Evolutionary conservation across 257 asterid species (phyloP).

Genomic region (Primulina eburnea): DNA sequence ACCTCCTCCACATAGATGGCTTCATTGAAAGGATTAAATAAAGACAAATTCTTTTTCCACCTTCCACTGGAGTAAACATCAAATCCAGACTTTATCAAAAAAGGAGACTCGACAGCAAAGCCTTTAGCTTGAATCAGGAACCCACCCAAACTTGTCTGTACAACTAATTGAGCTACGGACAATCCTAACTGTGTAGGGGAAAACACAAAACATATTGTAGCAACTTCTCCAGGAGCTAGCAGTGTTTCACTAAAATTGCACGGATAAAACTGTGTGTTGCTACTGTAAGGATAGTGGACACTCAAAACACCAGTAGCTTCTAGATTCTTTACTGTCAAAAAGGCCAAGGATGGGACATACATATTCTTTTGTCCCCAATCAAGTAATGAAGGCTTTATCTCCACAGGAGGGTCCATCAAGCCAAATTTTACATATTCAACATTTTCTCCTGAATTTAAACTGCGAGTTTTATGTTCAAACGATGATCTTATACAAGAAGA

Average conservation of each 20-base stretch:
- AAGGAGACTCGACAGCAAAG: too few species aligned
- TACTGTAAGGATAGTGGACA: constrained; percentile 59
- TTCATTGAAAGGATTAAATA: constrained; percentile 74
- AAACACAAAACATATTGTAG: constrained; percentile 62
- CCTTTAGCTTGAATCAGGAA: too few species aligned
- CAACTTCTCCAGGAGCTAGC: constrained; percentile 73
- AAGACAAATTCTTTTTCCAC: constrained; percentile 41
- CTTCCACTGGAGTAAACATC: too few species aligned
- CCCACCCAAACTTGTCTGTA: too few species aligned
- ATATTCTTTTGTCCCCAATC: constrained; percentile 73
- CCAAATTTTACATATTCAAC: constrained; percentile 30
- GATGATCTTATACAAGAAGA: constrained; percentile 37
- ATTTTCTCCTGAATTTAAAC: constrained; percentile 30
- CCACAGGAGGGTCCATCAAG: constrained; percentile 42
- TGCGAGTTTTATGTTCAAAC: constrained; percentile 25
- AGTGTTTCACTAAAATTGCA: constrained; percentile 59
- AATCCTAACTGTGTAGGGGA: constrained; percentile 35
- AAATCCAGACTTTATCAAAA: too few species aligned
- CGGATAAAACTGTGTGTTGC: constrained; percentile 74
- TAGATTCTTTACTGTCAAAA: constrained; percentile 53
- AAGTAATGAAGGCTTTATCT: constrained; percentile 53
- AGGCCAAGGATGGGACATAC: constrained; percentile 56
- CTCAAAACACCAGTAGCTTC: constrained; percentile 40
- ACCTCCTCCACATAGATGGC: constrained; percentile 72
- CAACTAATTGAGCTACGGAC: too few species aligned